phyloP scores from a whole-genome alignment of 441 rosid genomes.

The Arabidopsis hybrid region DNA sequence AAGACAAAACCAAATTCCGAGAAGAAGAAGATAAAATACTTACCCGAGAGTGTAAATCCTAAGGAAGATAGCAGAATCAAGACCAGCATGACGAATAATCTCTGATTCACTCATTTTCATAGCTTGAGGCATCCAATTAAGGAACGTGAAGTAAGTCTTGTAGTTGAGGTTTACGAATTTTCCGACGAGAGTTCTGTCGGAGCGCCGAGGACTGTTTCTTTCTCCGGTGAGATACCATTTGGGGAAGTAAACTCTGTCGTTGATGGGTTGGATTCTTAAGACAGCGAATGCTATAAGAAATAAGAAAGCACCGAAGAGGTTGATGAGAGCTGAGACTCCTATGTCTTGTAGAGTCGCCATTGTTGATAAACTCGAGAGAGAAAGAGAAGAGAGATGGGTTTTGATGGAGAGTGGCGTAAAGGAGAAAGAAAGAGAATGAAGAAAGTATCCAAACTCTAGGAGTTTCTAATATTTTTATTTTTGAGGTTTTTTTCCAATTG shows the following conservation, averaged over 20 bases:
- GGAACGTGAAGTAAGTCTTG: conserved; percentile 80
- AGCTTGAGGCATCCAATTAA: conserved; percentile 99
- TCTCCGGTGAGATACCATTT: conserved; percentile 79
- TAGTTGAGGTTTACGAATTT: conserved; percentile 84
- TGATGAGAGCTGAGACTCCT: conserved; percentile 89
- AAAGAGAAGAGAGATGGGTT: neutral
- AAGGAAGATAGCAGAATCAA: conserved; percentile 93
- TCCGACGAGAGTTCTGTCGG: conserved; percentile 62
- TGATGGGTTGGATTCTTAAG: conserved; percentile 85
- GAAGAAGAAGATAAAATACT: neutral
- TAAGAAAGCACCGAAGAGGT: conserved; percentile 74
- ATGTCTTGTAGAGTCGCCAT: conserved; percentile 95
- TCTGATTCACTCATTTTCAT: conserved; percentile 81
- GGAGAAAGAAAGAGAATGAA: conserved; percentile 1
- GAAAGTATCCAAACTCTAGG: conserved; percentile 11
- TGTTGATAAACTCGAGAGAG: conserved; percentile 12
- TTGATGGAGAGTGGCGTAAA: conserved; percentile 25
- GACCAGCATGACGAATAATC: conserved; percentile 89
- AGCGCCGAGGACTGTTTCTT: conserved; percentile 74
- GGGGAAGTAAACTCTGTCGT: conserved; percentile 94
- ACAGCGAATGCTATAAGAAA: conserved; percentile 92
- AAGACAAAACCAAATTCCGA: neutral
- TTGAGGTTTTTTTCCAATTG: neutral
- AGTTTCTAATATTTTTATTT: conserved; percentile 13
- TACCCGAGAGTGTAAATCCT: conserved; percentile 95